Evolutionary conservation across 2,329 filamentous ascomycete species (phyloP).

Genomic region (Aplosporella prunicola): DNA sequence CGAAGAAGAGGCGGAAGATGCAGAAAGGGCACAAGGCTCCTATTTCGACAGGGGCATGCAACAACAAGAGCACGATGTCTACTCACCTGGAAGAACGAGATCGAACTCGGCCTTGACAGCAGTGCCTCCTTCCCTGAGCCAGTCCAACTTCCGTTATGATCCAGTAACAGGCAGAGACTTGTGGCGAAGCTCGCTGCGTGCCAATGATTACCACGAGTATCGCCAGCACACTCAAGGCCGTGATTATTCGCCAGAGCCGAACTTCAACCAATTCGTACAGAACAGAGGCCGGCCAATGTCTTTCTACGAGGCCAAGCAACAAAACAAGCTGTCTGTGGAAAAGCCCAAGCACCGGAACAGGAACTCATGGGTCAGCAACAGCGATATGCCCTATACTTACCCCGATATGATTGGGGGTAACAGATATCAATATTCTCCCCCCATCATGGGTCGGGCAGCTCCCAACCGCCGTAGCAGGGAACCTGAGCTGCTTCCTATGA

Average conservation of each 20-base stretch:
- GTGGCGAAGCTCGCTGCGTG: not conserved
- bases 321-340: slow-evolving; percentile 3
- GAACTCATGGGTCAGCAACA: slow-evolving; percentile 5
- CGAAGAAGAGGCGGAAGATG: not conserved
- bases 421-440: not conserved
- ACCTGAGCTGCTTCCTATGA: slow-evolving; percentile 12
- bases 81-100: not conserved
- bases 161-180: slow-evolving; percentile 1
- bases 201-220: not conserved
- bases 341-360: not conserved
- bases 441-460: not conserved
- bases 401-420: slow-evolving; percentile 1
- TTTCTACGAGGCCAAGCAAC: slow-evolving; percentile 7
- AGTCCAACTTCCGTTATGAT: not conserved
- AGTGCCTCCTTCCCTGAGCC: not conserved
- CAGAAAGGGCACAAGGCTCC: not conserved
- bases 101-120: slow-evolving; percentile 4
- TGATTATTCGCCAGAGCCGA: slow-evolving; percentile 1
- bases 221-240: not conserved
- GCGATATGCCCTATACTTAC: slow-evolving; percentile 1
- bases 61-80: not conserved
- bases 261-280: not conserved
- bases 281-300: slow-evolving; percentile 2
- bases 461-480: not conserved
- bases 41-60: not conserved